Evolutionary conservation across 169 alveolate genomes (phyloP).

Genomic region (Plasmodium chabaudi): DNA sequence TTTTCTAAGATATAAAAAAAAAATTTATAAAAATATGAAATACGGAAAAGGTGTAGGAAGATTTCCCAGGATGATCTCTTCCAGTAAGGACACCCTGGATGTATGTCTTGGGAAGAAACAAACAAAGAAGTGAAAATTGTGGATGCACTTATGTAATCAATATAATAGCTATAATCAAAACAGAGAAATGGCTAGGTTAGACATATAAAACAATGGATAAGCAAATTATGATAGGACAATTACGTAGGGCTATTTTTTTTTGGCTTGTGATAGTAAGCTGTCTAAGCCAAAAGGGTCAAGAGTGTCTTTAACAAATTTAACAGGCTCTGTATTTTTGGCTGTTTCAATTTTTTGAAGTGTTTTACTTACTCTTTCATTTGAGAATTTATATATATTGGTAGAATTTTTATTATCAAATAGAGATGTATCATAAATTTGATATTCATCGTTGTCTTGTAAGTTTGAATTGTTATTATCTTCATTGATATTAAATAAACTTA

Average conservation of each 20-base stretch:
- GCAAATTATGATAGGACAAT: too few species aligned
- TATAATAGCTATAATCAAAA: too few species aligned
- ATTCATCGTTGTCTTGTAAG: slow-evolving; percentile 34
- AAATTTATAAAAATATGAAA: too few species aligned
- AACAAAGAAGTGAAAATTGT: too few species aligned
- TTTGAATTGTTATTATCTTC: slow-evolving; percentile 6
- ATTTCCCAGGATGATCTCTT: too few species aligned
- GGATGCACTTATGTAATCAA: too few species aligned
- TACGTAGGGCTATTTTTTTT: slow-evolving; percentile 75
- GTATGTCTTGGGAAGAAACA: too few species aligned
- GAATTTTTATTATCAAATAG: slow-evolving; percentile 33
- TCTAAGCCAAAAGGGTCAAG: slow-evolving; percentile 93
- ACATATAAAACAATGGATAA: too few species aligned
- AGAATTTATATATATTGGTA: slow-evolving; percentile 54
- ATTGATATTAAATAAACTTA: slow-evolving; percentile 37
- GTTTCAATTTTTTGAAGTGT: slow-evolving; percentile 80
- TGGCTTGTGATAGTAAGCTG: slow-evolving; percentile 88
- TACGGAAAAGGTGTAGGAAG: too few species aligned
- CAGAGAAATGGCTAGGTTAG: too few species aligned
- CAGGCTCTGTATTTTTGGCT: slow-evolving; percentile 89
- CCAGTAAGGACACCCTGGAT: too few species aligned
- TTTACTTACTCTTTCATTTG: slow-evolving; percentile 72
- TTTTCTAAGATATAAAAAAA: too few species aligned
- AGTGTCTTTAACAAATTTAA: slow-evolving; percentile 88
- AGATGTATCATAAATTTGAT: slow-evolving; percentile 69